Percentiles rank a stretch among this genome's conserved stretches.
These are phyloP conservation scores for Cladosporium austrohemisphaericum DNA, from an alignment of 2,329 filamentous ascomycete species.

Conservation along the genomic window DNA sequence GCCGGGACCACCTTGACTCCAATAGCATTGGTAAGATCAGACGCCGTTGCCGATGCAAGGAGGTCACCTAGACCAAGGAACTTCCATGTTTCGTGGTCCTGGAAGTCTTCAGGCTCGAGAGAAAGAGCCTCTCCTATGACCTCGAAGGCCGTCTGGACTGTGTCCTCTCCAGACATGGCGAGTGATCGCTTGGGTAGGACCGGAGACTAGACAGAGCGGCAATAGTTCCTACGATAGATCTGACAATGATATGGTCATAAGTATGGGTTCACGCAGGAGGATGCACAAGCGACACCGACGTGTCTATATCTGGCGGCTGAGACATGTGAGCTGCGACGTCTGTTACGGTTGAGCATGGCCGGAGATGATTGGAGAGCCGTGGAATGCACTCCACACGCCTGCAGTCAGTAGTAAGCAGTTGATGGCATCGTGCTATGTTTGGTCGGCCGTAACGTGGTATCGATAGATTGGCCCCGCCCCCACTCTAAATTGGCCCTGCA, in stretches of 20 bases:
- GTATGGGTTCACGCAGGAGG: neutral
- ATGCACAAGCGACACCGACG: neutral
- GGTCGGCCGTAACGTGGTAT: too few relatives aligned
- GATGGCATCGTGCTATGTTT: neutral
- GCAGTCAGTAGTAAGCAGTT: neutral
- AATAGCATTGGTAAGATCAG: slow-evolving; percentile 25
- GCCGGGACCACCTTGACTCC: slow-evolving; percentile 22
- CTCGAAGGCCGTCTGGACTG: slow-evolving; percentile 22
- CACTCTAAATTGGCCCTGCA: neutral
- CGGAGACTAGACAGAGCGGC: neutral
- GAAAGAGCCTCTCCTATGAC: slow-evolving; percentile 30
- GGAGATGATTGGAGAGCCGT: slow-evolving; percentile 11
- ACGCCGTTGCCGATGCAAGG: slow-evolving; percentile 26
- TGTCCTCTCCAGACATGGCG: slow-evolving; percentile 22
- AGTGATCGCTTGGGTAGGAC: neutral
- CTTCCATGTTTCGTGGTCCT: slow-evolving; percentile 31
- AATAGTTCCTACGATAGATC: too few relatives aligned
- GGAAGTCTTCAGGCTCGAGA: slow-evolving; percentile 27
- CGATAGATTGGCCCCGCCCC: slow-evolving; percentile 1
- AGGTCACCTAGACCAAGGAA: slow-evolving; percentile 30
- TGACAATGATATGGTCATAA: neutral
- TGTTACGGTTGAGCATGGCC: slow-evolving; percentile 6
- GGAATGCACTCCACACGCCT: neutral
- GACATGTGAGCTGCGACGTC: neutral
- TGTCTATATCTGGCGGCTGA: slow-evolving; percentile 2